Base-by-base conservation (phyloP, 768 basidiomycete species). In the Leccinum incarnatum region DNA sequence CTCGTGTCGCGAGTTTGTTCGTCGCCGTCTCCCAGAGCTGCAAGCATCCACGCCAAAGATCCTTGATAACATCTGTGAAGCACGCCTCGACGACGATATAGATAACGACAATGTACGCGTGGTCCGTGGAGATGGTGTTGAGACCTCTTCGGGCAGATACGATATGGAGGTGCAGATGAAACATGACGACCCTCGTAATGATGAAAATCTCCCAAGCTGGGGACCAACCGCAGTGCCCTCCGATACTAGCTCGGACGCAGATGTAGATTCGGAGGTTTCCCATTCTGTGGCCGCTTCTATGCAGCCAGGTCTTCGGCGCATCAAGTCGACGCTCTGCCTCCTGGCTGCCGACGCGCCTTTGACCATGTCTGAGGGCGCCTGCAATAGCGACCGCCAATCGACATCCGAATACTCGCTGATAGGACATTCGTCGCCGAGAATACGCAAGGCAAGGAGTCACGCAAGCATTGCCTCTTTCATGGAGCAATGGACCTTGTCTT, bases 81-180 rank as follows among this genome's bases (percentile, higher is more conserved):
- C 76, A 47, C 79, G 77, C 27, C 77, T 93, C 17, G 88, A 85
- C 57, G 70, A 81, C 52, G 91, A 93, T 66, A 90, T 90, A 27
- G 83, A 84, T 64, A 89, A 79, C 60, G 84, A 85, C 40, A 79
- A 81, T 9, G 77, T 85, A 3, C 83, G 82, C 21, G 78, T 91
- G 40, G 91, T 93, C 14, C 77, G 85, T 53, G 89, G 89, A 29
- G 91, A 92, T 67, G 91, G 91, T 17, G 77, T 83, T 4, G 85
- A 85, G 65, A 79, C 75, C 17, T 75, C 74, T 37, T 64, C 72
- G 27, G 75, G 75, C 58, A 72, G 77, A 70, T 73, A 74, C 56
- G 71, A 76, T 40, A 73, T 79, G 64, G 72, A 79, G 61, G 75
- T 75, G 58, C 65, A 76, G 59, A 68, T 80, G 64, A 51, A 64